These are phyloP conservation scores for Gossypium gossypioides DNA, from an alignment of 441 rosid genomes.

Conservation along the genomic window DNA sequence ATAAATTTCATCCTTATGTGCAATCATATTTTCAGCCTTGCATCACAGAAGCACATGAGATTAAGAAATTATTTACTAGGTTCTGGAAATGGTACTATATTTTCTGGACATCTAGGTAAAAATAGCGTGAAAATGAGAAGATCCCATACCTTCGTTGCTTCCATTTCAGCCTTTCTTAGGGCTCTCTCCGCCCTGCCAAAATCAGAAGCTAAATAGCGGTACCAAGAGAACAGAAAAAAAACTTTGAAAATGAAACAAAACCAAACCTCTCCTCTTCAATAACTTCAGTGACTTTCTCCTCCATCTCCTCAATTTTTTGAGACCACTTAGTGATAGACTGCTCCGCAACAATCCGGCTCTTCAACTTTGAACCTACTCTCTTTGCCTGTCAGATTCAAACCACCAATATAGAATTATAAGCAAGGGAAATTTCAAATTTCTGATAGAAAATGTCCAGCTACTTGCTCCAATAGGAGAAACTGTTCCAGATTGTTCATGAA, in stretches of 20 bases:
- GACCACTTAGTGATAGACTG: conserved; percentile 87
- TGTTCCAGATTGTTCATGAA: background rate
- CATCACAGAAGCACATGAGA: background rate
- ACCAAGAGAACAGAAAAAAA: background rate
- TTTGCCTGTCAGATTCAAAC: conserved; percentile 48
- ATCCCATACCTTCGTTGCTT: conserved; percentile 70
- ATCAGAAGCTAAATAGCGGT: conserved; percentile 14
- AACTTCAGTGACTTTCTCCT: conserved; percentile 62
- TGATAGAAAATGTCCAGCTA: conserved; percentile 1
- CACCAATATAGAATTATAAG: background rate
- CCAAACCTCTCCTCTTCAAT: conserved; percentile 75
- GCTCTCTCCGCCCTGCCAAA: conserved; percentile 75
- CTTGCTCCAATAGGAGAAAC: background rate
- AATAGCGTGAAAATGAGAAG: background rate
- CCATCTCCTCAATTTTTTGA: conserved; percentile 80
- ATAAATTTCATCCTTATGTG: conserved; percentile 72
- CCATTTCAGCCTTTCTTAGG: conserved; percentile 94
- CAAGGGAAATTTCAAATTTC: background rate
- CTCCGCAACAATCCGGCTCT: conserved; percentile 77
- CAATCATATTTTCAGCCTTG: conserved; percentile 89
- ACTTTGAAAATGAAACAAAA: background rate
- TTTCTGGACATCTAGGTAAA: background rate
- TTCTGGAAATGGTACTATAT: background rate
- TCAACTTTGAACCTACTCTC: conserved; percentile 84
- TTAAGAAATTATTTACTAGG: background rate